Conservation (phyloP, 441 rosid genomes). For the Lepidium campestre region DNA sequence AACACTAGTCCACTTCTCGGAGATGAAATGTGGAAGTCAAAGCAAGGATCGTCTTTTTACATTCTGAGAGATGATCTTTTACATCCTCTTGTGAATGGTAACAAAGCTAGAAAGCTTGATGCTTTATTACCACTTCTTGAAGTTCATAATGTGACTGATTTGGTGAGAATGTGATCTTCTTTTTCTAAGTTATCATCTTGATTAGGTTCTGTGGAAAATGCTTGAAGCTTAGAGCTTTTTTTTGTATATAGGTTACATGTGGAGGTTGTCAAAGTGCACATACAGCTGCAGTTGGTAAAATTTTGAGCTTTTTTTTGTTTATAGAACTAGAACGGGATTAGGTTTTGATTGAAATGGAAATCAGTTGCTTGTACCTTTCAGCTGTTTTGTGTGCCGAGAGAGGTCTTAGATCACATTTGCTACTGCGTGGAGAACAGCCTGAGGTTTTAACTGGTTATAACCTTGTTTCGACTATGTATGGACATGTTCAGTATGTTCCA, state of each 20-base stretch:
- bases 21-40: conserved; percentile 20
- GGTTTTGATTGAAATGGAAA: conserved; percentile 2
- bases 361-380: conserved; percentile 29
- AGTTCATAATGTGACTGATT: conserved; percentile 62
- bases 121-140: conserved; percentile 64
- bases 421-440: conserved; percentile 85
- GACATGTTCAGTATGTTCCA: conserved; percentile 63
- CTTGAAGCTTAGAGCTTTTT: neutral
- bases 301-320: neutral
- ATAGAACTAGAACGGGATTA: neutral
- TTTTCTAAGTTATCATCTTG: neutral
- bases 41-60: conserved; percentile 47
- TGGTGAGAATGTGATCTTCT: conserved; percentile 45
- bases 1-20: conserved; percentile 42
- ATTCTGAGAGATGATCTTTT: conserved; percentile 82
- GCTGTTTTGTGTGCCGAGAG: conserved; percentile 92
- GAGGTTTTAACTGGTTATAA: conserved; percentile 75
- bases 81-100: conserved; percentile 90
- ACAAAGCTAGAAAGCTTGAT: conserved; percentile 88
- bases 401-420: conserved; percentile 78
- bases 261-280: conserved; percentile 97
- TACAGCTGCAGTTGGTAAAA: conserved; percentile 78
- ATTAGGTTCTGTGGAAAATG: neutral
- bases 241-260: conserved; percentile 64
- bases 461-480: conserved; percentile 68